A percentile compares a stretch with the other conserved stretches of the same genome.
These are phyloP conservation scores for Prunella vulgaris DNA, from an alignment of 257 asterid species.

Conservation along the genomic window DNA sequence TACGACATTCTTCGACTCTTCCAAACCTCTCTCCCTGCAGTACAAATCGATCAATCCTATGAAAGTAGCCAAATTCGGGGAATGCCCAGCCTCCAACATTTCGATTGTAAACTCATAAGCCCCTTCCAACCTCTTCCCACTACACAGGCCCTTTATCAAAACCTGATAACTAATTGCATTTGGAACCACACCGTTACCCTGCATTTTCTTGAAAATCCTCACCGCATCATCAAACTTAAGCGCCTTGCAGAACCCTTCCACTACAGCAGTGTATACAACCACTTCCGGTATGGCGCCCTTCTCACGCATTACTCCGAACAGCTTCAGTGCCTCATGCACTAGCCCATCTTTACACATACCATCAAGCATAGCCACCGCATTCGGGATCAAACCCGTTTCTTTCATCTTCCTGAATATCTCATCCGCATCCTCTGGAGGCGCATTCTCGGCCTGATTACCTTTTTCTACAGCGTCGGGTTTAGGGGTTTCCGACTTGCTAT, in stretches of 20 bases:
- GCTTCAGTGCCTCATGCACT: conserved; percentile 83
- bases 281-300: conserved; percentile 83
- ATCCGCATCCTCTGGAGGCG: conserved; percentile 57
- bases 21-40: conserved; percentile 65
- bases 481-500: conserved; percentile 24
- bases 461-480: conserved; percentile 17
- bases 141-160: conserved; percentile 51
- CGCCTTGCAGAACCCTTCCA: conserved; percentile 87
- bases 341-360: conserved; percentile 88
- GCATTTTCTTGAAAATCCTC: conserved; percentile 71
- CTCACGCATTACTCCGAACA: conserved; percentile 81
- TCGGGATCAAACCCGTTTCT: conserved; percentile 83
- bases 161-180: conserved; percentile 60
- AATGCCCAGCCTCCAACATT: conserved; percentile 72
- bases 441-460: conserved; percentile 8
- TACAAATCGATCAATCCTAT: conserved; percentile 56
- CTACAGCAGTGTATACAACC: conserved; percentile 82
- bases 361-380: conserved; percentile 93
- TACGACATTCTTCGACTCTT: conserved; percentile 55
- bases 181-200: conserved; percentile 53
- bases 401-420: conserved; percentile 89
- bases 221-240: conserved; percentile 66
- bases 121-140: conserved; percentile 59
- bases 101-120: conserved; percentile 49
- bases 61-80: conserved; percentile 60